Evolutionary conservation across 1,284 basidiomycete species (phyloP), one percentile per base, ranked within the genome.

Genomic region (Trichosporon faecale): DNA sequence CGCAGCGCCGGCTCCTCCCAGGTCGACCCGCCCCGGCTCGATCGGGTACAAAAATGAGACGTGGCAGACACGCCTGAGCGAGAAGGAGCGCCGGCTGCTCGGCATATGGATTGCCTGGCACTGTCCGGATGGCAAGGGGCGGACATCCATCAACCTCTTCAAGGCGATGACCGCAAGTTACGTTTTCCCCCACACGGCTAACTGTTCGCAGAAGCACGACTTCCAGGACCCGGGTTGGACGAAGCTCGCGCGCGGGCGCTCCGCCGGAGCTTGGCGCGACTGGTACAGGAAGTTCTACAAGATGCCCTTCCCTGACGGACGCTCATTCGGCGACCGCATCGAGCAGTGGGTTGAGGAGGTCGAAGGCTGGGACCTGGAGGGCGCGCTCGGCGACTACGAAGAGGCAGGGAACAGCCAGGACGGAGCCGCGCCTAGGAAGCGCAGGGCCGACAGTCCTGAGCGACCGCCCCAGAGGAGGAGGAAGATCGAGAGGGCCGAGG

Each of bases 71-170:
- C 57, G 57, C 14, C 27, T 61, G 27, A 61, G 57, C 16, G 57
- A 61, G 57, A 31, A 29, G 18, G 57, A 61, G 29, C 57, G 57
- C 16, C 57, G 57, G 16, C 57, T 61, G 18, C 57, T 61, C 27
- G 57, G 57, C 2, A 61, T 61, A 6, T 61, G 57, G 57, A 31
- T 61, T 6, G 57, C 57, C 29, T 61, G 29, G 27, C 67, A 61
- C 63, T 55, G 61, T 9, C 68, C 70, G 18, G 60, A 64, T 9
- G 72, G 68, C 7, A 23, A 33, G 31, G 52, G 64, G 1, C 67
- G 67, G 33, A 65, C 49, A n/a, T 68, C 67, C 2, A 27, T 23
- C 18, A n/a, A 12, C 8, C 18, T 68, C 18, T 68, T 65, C 52
- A 33, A 31, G 12, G 1, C 14, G 8, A 49, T 68, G n/a, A 63